phyloP scores from a whole-genome alignment of 345 rosid genomes.

The Euclidium syriacum region DNA sequence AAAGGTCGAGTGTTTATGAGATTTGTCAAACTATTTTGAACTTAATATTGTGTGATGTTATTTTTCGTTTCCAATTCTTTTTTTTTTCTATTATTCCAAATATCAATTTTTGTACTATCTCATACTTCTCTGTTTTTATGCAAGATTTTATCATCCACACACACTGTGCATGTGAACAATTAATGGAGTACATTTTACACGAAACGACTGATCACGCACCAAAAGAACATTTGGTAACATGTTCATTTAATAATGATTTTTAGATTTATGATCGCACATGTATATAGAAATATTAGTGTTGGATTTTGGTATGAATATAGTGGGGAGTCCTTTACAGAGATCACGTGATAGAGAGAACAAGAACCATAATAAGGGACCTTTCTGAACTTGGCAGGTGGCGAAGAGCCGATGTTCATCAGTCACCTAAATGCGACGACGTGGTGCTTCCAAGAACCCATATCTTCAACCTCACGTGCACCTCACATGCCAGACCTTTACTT shows the following conservation, averaged over 20 bases:
- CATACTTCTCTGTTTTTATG: too few species aligned
- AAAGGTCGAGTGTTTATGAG: too few species aligned
- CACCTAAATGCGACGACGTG: slow-evolving; percentile 17
- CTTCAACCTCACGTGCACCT: slow-evolving; percentile 20
- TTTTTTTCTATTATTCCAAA: too few species aligned
- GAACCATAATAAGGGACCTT: slow-evolving; percentile 5
- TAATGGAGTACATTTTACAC: not conserved
- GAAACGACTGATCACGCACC: slow-evolving; percentile 11
- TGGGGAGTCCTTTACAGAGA: not conserved
- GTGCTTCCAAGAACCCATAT: slow-evolving; percentile 14
- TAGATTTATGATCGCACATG: slow-evolving; percentile 7
- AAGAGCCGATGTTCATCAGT: slow-evolving; percentile 5
- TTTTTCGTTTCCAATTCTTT: too few species aligned
- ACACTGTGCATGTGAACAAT: slow-evolving; percentile 9
- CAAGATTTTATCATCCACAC: too few species aligned
- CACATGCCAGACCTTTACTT: slow-evolving; percentile 17
- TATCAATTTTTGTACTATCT: too few species aligned
- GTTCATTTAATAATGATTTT: not conserved
- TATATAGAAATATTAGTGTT: not conserved
- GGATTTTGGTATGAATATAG: slow-evolving; percentile 8
- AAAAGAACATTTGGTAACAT: slow-evolving; percentile 1
- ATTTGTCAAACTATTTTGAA: too few species aligned
- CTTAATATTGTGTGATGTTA: too few species aligned
- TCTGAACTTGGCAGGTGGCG: slow-evolving; percentile 22
- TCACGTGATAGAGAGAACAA: slow-evolving; percentile 25